phyloP scores from a whole-genome alignment of 768 basidiomycete species.

The Mycena maculata region DNA sequence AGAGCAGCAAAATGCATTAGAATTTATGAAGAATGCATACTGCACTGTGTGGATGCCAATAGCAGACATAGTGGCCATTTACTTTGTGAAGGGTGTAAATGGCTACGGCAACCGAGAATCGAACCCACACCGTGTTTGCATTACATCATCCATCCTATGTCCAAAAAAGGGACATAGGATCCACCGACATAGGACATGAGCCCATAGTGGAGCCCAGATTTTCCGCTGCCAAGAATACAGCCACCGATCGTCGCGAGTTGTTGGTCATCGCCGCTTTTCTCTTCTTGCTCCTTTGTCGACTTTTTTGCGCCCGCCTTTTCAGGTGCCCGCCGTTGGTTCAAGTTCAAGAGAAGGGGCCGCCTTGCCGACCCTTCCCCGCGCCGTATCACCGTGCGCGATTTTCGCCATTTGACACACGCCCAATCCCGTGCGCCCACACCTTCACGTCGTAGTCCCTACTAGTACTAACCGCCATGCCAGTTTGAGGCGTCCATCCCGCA shows the following conservation, averaged over 20 bases:
- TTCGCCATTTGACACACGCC: conserved; percentile 21
- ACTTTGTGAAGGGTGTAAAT: neutral
- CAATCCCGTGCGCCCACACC: neutral
- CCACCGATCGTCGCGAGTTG: conserved; percentile 3
- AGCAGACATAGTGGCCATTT: too few species aligned
- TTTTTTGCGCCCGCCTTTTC: neutral
- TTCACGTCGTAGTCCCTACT: conserved; percentile 18
- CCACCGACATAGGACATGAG: too few species aligned
- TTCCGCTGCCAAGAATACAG: conserved; percentile 3
- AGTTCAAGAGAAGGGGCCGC: conserved; percentile 9
- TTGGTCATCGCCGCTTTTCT: conserved; percentile 22
- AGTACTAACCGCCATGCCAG: conserved; percentile 47
- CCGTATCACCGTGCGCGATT: conserved; percentile 23
- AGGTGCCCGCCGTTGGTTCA: conserved; percentile 1
- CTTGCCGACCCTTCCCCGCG: neutral
- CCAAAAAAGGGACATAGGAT: too few species aligned
- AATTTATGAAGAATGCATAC: too few species aligned
- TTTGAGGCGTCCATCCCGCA: conserved; percentile 79
- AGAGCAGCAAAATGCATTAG: too few species aligned
- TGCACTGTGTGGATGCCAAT: too few species aligned
- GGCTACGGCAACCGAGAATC: too few species aligned
- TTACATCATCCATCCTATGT: too few species aligned
- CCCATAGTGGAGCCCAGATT: neutral
- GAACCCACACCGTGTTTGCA: too few species aligned
- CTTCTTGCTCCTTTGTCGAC: neutral